These are phyloP conservation scores for Xylaria hypoxylon DNA, from an alignment of 2,329 filamentous ascomycete genomes.

Conservation along the genomic window DNA sequence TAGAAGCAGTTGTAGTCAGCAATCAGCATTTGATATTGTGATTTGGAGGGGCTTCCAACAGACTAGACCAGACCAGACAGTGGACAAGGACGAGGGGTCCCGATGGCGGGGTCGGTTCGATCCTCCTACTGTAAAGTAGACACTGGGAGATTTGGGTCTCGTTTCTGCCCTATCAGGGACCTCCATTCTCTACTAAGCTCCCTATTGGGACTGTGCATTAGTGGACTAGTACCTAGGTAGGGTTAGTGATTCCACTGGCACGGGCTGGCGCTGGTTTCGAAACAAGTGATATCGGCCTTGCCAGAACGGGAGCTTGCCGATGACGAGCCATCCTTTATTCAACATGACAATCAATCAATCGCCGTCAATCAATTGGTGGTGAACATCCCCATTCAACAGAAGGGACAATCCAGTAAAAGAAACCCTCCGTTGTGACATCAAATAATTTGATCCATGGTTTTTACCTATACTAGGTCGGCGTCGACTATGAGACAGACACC, in stretches of 20 bases:
- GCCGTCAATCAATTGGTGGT: too few relatives aligned
- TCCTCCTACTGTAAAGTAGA: conserved; percentile 28
- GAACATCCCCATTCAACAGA: too few relatives aligned
- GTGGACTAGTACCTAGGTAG: conserved; percentile 5
- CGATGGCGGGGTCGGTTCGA: conserved; percentile 36
- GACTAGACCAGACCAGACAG: too few relatives aligned
- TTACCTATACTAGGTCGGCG: too few relatives aligned
- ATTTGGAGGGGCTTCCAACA: conserved; percentile 23
- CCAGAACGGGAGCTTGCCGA: conserved; percentile 37
- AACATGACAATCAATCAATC: background rate
- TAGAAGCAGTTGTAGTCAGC: conserved; percentile 32
- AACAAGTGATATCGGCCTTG: conserved; percentile 38
- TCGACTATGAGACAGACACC: too few relatives aligned
- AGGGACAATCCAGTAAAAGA: too few relatives aligned
- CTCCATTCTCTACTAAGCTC: conserved; percentile 3
- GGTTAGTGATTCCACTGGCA: conserved; percentile 7
- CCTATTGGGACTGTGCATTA: conserved; percentile 24
- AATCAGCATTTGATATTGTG: conserved; percentile 34
- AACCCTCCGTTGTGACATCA: background rate
- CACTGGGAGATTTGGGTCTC: conserved; percentile 27
- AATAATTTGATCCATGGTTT: too few relatives aligned
- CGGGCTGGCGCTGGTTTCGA: conserved; percentile 16
- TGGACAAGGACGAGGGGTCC: conserved; percentile 21
- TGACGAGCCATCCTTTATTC: background rate
- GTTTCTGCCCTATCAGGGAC: conserved; percentile 24